phyloP scores from a whole-genome alignment of 78 protist genomes.

The Paratrimastix pyriformis region DNA sequence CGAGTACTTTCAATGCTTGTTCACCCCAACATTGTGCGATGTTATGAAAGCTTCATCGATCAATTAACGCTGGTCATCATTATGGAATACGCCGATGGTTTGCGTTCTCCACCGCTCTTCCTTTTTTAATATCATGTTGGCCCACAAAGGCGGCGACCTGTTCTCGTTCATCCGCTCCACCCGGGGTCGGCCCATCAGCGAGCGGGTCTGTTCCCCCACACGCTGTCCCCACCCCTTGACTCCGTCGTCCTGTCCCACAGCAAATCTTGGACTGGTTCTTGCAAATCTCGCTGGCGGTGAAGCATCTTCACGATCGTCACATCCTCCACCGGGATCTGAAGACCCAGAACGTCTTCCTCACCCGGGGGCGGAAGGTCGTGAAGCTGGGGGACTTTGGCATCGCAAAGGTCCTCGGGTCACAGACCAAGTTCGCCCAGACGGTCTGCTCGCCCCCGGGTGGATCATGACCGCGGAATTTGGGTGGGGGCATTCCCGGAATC shows the following conservation, averaged over 20 bases:
- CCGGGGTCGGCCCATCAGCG: neutral
- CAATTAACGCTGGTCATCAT: slow-evolving; percentile 24
- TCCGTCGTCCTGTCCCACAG: no score
- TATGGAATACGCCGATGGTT: slow-evolving; percentile 40
- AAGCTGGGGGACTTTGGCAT: slow-evolving; percentile 64
- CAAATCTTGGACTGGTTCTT: slow-evolving; percentile 43
- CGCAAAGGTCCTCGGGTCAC: slow-evolving; percentile 19
- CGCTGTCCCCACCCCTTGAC: no score
- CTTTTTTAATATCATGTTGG: no score
- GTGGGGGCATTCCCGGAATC: no score
- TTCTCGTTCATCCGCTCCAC: neutral
- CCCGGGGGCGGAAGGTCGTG: slow-evolving; percentile 19
- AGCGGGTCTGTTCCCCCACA: no score
- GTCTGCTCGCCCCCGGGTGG: no score
- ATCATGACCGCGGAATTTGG: no score
- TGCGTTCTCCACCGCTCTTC: no score
- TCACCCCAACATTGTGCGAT: slow-evolving; percentile 27
- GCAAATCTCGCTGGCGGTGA: slow-evolving; percentile 50
- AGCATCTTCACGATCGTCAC: slow-evolving; percentile 44
- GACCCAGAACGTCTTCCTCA: slow-evolving; percentile 50
- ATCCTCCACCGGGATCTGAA: slow-evolving; percentile 63
- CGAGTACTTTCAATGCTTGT: slow-evolving; percentile 9
- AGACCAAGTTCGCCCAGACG: slow-evolving; percentile 16
- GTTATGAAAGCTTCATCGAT: slow-evolving; percentile 14
- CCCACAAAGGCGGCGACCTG: slow-evolving; percentile 53